Evolutionary conservation across 1,139 yeast species (phyloP), one percentile per base, ranked within the genome.

Genomic region (Meyerozyma sp.): DNA sequence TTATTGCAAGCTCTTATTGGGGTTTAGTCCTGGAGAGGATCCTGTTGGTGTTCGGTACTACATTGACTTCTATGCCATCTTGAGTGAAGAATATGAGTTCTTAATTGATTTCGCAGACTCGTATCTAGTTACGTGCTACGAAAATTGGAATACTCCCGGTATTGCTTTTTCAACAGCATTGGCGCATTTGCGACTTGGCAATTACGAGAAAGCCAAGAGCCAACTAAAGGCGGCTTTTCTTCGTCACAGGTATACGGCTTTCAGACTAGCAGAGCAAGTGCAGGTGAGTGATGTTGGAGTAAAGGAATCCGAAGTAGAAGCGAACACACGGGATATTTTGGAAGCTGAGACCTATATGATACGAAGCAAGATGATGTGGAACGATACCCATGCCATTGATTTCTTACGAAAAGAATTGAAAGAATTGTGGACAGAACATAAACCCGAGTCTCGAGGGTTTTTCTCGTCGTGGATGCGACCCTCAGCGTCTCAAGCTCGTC

Each of bases 1-100:
- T 36, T 89, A 82, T 66, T 79, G 86, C 53, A 89, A 86, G 57
- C 68, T 84, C 7, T 66, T 90, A 42, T 66, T 84, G 50, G 77
- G 89, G 1, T 65, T 89, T 39, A 76, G 81, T 32, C 95, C 96
- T 1, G 76, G 81, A 1, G 88, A 84, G 41, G 97, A 89, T 66
- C 96, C 96, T 0, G 66, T 84, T 46, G 95, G 96, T 10, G 90
- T 84, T 5, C 73, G 95, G 49, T 82, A 84, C 55, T 85, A 88
- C 61, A 81, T 89, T 52, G 96, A 89, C 59, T 84, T 77, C 55
- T 89, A 86, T 57, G 84, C 93, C 5, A 67, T 87, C 8, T 69
- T 81, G 65, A 73, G 88, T 41, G 82, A 76, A 36, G 88, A 86
- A 49, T 82, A 73, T 55, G 69, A 76, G 44, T 89, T 79, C 60